Percentiles rank a stretch among this genome's conserved stretches.
phyloP scores from a whole-genome alignment of 2,329 filamentous ascomycete species.

The Diaporthe sp. region DNA sequence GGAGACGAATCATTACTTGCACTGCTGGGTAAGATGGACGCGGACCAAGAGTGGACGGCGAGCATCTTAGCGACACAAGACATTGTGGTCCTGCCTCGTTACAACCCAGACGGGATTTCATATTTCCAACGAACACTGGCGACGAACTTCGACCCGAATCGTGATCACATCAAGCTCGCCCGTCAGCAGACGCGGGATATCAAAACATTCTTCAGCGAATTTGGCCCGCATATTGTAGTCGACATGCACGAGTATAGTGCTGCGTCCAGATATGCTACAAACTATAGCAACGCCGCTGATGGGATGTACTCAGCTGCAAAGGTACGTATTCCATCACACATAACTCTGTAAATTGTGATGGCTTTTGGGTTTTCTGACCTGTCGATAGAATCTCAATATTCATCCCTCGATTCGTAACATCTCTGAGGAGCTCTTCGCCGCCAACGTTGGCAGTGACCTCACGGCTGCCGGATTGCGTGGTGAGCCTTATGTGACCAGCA shows the following conservation, averaged over 20 bases:
- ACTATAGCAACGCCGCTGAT: slow-evolving; percentile 15
- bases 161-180: slow-evolving; percentile 16
- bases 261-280: neutral
- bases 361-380: neutral
- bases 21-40: slow-evolving; percentile 16
- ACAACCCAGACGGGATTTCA: neutral
- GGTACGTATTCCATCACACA: neutral
- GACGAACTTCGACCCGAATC: slow-evolving; percentile 7
- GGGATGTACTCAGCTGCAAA: slow-evolving; percentile 19
- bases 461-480: slow-evolving; percentile 1
- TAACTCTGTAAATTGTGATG: accelerated
- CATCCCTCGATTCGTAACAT: slow-evolving; percentile 3
- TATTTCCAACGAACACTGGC: slow-evolving; percentile 13
- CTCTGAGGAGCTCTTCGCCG: slow-evolving; percentile 1
- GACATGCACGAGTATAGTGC: slow-evolving; percentile 19
- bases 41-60: neutral
- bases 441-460: slow-evolving; percentile 5
- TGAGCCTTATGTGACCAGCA: slow-evolving; percentile 2
- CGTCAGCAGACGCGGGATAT: slow-evolving; percentile 9
- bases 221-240: slow-evolving; percentile 5
- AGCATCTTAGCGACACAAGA: slow-evolving; percentile 11
- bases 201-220: neutral
- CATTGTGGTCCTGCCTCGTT: slow-evolving; percentile 11
- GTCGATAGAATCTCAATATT: neutral
- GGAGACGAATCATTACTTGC: slow-evolving; percentile 20